Evolutionary conservation across 139 green algal species (phyloP).

Genomic region (Chlamydomonas eustigma): DNA sequence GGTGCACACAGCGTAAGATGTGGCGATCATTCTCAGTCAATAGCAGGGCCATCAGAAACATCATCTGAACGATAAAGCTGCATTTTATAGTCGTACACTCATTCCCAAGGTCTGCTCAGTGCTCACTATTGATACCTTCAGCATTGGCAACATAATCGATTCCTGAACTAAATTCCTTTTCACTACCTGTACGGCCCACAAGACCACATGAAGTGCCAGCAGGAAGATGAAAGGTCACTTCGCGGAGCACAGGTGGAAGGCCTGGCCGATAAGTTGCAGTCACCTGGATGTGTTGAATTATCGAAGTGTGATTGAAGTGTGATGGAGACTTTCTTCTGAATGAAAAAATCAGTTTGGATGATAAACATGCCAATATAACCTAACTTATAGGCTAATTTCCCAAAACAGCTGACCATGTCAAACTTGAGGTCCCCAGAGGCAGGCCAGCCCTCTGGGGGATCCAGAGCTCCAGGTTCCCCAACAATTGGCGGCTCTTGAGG

Average conservation of each 20-base stretch:
- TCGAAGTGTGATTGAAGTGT: background rate
- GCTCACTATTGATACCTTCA: too few relatives aligned
- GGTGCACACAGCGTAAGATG: too few relatives aligned
- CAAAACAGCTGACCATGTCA: background rate
- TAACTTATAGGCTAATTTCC: background rate
- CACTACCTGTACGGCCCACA: constrained; percentile 69
- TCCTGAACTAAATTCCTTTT: background rate
- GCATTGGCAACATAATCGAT: background rate
- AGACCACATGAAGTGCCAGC: constrained; percentile 57
- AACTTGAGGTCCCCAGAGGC: constrained; percentile 1
- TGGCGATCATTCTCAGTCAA: too few relatives aligned
- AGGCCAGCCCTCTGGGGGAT: constrained; percentile 55
- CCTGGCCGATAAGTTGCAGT: constrained; percentile 62
- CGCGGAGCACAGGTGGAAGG: constrained; percentile 63
- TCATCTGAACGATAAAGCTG: too few relatives aligned
- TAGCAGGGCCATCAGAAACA: too few relatives aligned
- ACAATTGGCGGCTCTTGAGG: constrained; percentile 15
- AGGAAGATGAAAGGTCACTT: constrained; percentile 58
- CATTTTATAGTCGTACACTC: too few relatives aligned
- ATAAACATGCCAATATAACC: background rate
- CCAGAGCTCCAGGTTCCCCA: background rate
- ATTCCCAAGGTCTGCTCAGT: too few relatives aligned
- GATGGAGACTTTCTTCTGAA: too few relatives aligned
- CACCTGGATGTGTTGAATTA: constrained; percentile 22
- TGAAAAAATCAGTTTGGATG: too few relatives aligned